Base-by-base conservation (phyloP, 225 moss, liverwort and hornwort genomes). In the Sphagnum tenellum region DNA sequence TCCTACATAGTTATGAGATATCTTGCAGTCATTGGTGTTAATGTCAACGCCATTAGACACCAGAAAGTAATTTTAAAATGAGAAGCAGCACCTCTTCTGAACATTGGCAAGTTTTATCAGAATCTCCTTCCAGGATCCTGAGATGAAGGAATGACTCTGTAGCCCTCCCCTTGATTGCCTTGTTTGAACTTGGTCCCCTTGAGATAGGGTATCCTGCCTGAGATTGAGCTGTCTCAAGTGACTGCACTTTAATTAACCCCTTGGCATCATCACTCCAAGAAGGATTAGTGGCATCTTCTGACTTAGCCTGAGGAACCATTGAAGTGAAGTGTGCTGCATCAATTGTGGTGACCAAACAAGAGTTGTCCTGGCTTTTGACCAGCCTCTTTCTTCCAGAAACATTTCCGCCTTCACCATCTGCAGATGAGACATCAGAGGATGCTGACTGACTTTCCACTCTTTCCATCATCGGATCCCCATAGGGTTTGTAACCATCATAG, bases 401-500 rank as follows among this genome's bases (percentile, higher is more conserved):
- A 47, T 45, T 11, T 7, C 7, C 6, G 7, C 46, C 46, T 10
- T 45, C 11, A 7, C 44, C 61, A 47, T 46, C 46, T 2, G 61
- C 47, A 47, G 2, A 61, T 45, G 61, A 61, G 11, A 46, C 61
- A 61, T 46, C 61, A 45, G 61, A 61, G 44, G 61, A 61, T 61
- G 46, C 46, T 44, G 61, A 61, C 46, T 60, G 59, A 60, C 45
- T 60, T 45, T 61, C 61, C 58, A 29, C 58, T 8, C 58, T 44
- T 58, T 44, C 58, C 61, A 61, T 46, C 7, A 10, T 45, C 11
- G 46, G 63, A 52, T 59, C 64, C 10, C 66, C 72, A 63, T 75
- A 62, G 6, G 71, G 66, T 44, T 58, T 44, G 60, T 79, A 79
- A 9, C 12, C 65, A 9, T 69, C 72, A 61, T 79, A 79, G 45